A percentile compares a stretch with the other conserved stretches of the same genome.
Conservation (phyloP, 2,329 filamentous ascomycete species). For the Diplocarpon rosae region DNA sequence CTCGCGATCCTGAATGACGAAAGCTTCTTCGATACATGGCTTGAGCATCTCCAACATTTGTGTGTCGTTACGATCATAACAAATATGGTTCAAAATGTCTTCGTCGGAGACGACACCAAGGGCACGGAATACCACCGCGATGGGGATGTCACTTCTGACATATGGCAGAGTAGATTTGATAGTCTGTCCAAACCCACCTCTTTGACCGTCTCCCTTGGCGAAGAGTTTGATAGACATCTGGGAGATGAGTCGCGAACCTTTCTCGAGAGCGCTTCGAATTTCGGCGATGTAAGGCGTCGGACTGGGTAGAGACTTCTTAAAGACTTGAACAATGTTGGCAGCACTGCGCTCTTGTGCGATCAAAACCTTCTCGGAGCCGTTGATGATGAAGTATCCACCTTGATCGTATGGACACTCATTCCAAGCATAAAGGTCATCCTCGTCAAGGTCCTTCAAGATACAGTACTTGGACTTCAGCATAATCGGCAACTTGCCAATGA, state of each 20-base stretch:
- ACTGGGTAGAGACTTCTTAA: slow-evolving; percentile 92
- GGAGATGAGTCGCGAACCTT: slow-evolving; percentile 88
- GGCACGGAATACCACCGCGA: slow-evolving; percentile 91
- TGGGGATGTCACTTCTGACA: slow-evolving; percentile 85
- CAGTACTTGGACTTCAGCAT: slow-evolving; percentile 98
- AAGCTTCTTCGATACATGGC: slow-evolving; percentile 93
- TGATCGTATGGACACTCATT: slow-evolving; percentile 98
- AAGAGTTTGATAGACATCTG: slow-evolving; percentile 85
- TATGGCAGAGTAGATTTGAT: slow-evolving; percentile 89
- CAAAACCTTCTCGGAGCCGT: slow-evolving; percentile 95
- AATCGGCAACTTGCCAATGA: slow-evolving; percentile 90
- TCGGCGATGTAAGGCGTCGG: slow-evolving; percentile 90
- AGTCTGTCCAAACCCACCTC: slow-evolving; percentile 72
- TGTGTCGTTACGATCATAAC: slow-evolving; percentile 88
- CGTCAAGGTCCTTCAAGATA: slow-evolving; percentile 70
- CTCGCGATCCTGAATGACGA: slow-evolving; percentile 90
- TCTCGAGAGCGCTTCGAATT: slow-evolving; percentile 92
- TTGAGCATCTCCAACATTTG: slow-evolving; percentile 97
- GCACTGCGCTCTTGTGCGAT: slow-evolving; percentile 97
- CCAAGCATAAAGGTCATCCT: slow-evolving; percentile 78
- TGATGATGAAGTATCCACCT: slow-evolving; percentile 98
- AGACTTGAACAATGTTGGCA: slow-evolving; percentile 97
- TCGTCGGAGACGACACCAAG: slow-evolving; percentile 94
- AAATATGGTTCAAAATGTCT: slow-evolving; percentile 96
- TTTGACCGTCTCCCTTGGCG: slow-evolving; percentile 69